phyloP scores from a whole-genome alignment of 345 rosid species.

The Eucalyptus cloeziana region DNA sequence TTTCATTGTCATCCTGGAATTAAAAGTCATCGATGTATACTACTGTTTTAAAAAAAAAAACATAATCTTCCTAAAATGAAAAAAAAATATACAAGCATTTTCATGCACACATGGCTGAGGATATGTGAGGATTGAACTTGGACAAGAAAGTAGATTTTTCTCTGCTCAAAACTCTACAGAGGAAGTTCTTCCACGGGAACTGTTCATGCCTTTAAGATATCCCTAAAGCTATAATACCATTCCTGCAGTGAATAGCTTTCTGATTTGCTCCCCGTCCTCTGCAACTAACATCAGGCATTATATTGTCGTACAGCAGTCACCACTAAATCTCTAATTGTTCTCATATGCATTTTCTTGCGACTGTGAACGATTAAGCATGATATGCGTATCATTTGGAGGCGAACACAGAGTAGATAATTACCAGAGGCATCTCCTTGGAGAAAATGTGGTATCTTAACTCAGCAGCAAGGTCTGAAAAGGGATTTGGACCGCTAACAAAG shows the following conservation, averaged over 20 bases:
- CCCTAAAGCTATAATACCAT: not conserved
- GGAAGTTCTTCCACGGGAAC: not conserved
- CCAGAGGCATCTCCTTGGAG: conserved; percentile 90
- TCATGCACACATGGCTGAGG: not conserved
- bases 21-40: not conserved
- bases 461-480: conserved; percentile 59
- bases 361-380: not conserved
- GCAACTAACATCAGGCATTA: not conserved
- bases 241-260: not conserved
- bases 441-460: conserved; percentile 87
- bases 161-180: not conserved
- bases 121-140: not conserved
- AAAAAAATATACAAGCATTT: not conserved
- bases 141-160: not conserved
- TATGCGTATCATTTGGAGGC: not conserved
- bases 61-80: not conserved
- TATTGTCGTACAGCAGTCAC: not conserved
- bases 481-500: conserved; percentile 70
- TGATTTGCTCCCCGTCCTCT: not conserved
- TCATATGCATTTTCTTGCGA: not conserved
- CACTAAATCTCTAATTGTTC: not conserved
- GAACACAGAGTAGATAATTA: conserved; percentile 8
- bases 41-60: not conserved
- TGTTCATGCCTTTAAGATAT: not conserved
- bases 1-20: not conserved